A percentile compares a stretch with the other conserved stretches of the same genome.
Conservation (phyloP, 495 filamentous ascomycete genomes). For the Podospora comata region DNA sequence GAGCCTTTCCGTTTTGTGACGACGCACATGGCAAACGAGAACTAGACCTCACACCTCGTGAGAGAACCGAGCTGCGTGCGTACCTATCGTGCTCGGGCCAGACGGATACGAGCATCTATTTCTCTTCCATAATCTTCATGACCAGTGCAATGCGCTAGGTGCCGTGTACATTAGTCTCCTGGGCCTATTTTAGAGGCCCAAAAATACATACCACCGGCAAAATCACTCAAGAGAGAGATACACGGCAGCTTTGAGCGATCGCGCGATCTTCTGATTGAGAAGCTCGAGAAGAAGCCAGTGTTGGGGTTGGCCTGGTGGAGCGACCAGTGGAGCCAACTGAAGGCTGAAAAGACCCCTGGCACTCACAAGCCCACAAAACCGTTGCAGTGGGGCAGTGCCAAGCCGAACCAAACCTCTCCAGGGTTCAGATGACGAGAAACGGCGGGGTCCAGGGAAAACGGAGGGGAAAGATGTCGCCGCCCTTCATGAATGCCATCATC, state of each 20-base stretch:
- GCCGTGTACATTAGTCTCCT: neutral
- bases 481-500: neutral
- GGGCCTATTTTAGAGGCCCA: neutral
- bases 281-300: neutral
- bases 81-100: neutral
- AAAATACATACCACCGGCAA: neutral
- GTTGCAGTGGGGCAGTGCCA: slow-evolving; percentile 4
- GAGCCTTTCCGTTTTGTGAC: slow-evolving; percentile 13
- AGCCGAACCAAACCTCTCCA: neutral
- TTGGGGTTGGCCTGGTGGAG: neutral
- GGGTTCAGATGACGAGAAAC: slow-evolving; percentile 6
- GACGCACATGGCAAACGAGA: neutral
- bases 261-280: neutral
- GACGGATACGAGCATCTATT: slow-evolving; percentile 10
- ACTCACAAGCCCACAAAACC: neutral
- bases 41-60: no score
- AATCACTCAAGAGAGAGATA: neutral
- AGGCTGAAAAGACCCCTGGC: slow-evolving; percentile 3
- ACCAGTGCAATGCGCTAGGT: neutral
- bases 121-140: no score
- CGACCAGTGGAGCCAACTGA: neutral
- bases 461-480: neutral
- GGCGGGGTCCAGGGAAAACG: slow-evolving; percentile 1
- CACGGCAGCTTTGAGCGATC: neutral
- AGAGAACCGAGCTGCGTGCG: no score